Conservation (phyloP, 306 rosid genomes). For the Arachis stenosperma region DNA sequence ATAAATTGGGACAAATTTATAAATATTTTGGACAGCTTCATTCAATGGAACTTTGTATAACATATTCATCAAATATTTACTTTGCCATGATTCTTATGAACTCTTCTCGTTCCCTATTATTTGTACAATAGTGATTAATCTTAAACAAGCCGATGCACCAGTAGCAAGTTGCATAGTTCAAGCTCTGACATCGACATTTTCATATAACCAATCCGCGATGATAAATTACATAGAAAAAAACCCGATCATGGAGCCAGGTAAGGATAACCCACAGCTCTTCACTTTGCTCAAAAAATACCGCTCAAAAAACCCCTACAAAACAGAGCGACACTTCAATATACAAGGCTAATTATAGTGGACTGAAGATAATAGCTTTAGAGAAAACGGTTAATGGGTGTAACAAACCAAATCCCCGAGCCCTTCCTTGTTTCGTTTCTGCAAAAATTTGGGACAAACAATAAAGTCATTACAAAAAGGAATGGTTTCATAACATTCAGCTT, state of each 20-base stretch:
- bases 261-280: slow-evolving; percentile 3
- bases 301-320: slow-evolving; percentile 66
- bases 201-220: slow-evolving; percentile 9
- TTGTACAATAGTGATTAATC: slow-evolving; percentile 8
- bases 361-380: not conserved
- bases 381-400: slow-evolving; percentile 14
- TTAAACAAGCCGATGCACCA: slow-evolving; percentile 9
- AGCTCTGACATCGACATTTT: slow-evolving; percentile 22
- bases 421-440: slow-evolving; percentile 61
- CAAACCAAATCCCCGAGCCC: slow-evolving; percentile 74
- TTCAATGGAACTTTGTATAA: no score
- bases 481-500: slow-evolving; percentile 1
- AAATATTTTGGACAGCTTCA: no score
- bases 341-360: slow-evolving; percentile 2
- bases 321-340: slow-evolving; percentile 19
- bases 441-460: slow-evolving; percentile 33
- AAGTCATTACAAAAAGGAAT: not conserved
- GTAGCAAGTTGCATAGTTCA: slow-evolving; percentile 18
- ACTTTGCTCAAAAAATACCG: slow-evolving; percentile 50
- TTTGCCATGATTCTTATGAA: not conserved
- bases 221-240: not conserved
- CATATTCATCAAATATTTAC: not conserved
- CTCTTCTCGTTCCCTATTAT: slow-evolving; percentile 1
- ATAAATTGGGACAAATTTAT: no score
- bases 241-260: not conserved